These are phyloP conservation scores for Maudiozyma bulderi DNA, from an alignment of 805 yeast genomes.

Conservation along the genomic window DNA sequence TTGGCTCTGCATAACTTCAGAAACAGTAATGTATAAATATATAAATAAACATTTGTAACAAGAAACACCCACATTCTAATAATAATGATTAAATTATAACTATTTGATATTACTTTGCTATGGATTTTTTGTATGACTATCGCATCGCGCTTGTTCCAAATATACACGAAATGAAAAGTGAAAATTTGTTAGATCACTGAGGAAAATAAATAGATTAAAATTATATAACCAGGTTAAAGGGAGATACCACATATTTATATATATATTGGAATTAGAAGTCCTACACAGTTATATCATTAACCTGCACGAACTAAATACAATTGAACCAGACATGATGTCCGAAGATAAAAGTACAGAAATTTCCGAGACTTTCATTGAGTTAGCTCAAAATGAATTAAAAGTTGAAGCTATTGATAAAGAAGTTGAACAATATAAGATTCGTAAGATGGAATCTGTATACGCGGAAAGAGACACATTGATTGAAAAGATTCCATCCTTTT, in stretches of 20 bases:
- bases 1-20: slow-evolving; percentile 5
- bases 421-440: slow-evolving; percentile 44
- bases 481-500: slow-evolving; percentile 57
- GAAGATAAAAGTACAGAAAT: neutral
- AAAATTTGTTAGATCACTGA: too few relatives aligned
- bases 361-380: slow-evolving; percentile 20
- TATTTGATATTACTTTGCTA: too few relatives aligned
- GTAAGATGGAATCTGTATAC: slow-evolving; percentile 48
- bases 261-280: too few relatives aligned
- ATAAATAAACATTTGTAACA: neutral
- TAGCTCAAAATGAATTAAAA: slow-evolving; percentile 50
- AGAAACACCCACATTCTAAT: neutral
- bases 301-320: neutral
- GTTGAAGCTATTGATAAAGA: slow-evolving; percentile 52
- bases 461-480: slow-evolving; percentile 46
- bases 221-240: too few relatives aligned
- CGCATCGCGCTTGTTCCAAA: too few relatives aligned
- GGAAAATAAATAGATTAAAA: too few relatives aligned
- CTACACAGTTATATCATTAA: too few relatives aligned
- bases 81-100: neutral
- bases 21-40: neutral
- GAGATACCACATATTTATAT: too few relatives aligned
- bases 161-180: too few relatives aligned
- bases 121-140: too few relatives aligned
- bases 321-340: neutral